Evolutionary conservation across 1,284 basidiomycete species (phyloP).

Genomic region (Xerocomus nothofagi): DNA sequence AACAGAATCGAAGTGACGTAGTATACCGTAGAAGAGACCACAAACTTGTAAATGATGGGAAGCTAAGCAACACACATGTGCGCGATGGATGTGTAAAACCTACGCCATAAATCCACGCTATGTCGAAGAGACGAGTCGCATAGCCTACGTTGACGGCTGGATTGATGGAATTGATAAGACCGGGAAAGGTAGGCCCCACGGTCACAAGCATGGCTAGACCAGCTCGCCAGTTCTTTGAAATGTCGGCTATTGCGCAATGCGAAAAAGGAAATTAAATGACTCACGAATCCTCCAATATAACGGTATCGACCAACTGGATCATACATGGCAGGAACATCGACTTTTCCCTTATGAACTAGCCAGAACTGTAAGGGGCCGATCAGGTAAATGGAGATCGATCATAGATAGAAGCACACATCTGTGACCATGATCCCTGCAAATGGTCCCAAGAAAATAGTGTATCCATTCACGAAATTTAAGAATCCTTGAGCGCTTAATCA

Average conservation of each 20-base stretch:
- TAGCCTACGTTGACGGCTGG: constrained; percentile 54
- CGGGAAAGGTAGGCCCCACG: constrained; percentile 66
- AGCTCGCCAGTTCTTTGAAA: constrained; percentile 68
- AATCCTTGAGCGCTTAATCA: constrained; percentile 45
- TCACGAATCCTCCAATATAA: constrained; percentile 63
- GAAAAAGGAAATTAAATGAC: constrained; percentile 24
- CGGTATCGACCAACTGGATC: constrained; percentile 63
- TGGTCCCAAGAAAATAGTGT: constrained; percentile 70
- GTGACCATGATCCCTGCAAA: constrained; percentile 74
- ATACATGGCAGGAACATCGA: constrained; percentile 74
- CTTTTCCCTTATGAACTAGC: constrained; percentile 60
- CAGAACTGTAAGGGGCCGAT: constrained; percentile 49
- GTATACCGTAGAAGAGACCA: constrained; percentile 45
- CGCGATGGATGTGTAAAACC: constrained; percentile 21
- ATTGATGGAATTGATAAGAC: constrained; percentile 67
- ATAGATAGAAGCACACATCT: constrained; percentile 48
- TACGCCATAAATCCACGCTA: constrained; percentile 73
- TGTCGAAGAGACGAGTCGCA: constrained; percentile 55
- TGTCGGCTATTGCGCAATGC: neutral
- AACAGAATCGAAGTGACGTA: constrained; percentile 52
- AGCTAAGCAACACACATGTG: constrained; percentile 25
- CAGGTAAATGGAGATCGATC: constrained; percentile 2
- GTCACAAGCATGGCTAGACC: constrained; percentile 61
- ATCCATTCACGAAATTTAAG: constrained; percentile 62
- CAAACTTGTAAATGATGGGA: constrained; percentile 37